Evolutionary conservation across 345 rosid genomes (phyloP).

Genomic region (Eucalyptus guilfoylei): DNA sequence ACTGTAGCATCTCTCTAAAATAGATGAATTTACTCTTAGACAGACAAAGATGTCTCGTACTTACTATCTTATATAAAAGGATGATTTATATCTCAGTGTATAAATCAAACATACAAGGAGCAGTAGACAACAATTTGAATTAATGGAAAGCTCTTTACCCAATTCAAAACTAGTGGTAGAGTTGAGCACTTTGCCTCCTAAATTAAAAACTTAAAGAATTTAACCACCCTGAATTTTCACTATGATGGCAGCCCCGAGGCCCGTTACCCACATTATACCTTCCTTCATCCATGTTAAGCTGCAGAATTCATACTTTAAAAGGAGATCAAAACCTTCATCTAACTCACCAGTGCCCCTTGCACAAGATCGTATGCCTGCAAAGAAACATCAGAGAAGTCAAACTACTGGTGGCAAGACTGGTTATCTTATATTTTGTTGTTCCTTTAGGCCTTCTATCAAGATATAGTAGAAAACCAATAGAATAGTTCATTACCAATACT

Average conservation of each 20-base stretch:
- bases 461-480: background rate
- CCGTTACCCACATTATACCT: background rate
- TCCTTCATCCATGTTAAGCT: background rate
- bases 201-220: background rate
- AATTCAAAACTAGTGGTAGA: background rate
- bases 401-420: background rate
- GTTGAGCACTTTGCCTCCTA: background rate
- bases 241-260: background rate
- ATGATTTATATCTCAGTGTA: background rate
- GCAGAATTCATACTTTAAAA: background rate
- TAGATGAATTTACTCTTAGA: background rate
- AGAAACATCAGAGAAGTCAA: background rate
- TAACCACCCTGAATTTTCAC: background rate
- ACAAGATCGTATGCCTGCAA: conserved; percentile 88
- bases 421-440: no score
- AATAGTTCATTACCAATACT: background rate
- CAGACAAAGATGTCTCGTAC: background rate
- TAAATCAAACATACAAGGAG: background rate
- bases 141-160: background rate
- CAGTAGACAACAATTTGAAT: background rate
- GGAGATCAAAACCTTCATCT: background rate
- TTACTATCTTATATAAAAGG: background rate
- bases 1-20: background rate
- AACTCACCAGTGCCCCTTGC: conserved; percentile 83
- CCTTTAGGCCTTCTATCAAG: background rate